phyloP scores from a whole-genome alignment of 2,329 filamentous ascomycete genomes.

The Scytalidium lignicola region DNA sequence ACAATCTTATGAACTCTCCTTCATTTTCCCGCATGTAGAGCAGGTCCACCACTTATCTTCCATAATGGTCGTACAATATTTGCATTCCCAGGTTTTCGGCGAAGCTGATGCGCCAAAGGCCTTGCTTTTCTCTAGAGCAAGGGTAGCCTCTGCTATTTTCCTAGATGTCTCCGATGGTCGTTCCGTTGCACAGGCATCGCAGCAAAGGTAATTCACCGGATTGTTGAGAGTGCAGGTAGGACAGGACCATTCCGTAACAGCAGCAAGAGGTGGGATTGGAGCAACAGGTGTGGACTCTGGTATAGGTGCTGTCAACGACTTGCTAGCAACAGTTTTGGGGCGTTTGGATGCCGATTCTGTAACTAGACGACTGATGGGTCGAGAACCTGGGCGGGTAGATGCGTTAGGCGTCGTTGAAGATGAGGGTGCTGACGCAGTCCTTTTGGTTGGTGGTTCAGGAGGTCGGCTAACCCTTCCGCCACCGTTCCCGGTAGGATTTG shows the following conservation, averaged over 20 bases:
- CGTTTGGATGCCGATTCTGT: slow-evolving; percentile 16
- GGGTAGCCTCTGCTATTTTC: slow-evolving; percentile 12
- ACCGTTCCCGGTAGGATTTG: slow-evolving; percentile 27
- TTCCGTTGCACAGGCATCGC: slow-evolving; percentile 51
- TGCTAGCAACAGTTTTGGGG: slow-evolving; percentile 10
- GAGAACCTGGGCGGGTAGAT: slow-evolving; percentile 9
- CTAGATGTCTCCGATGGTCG: slow-evolving; percentile 29
- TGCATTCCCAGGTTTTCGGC: slow-evolving; percentile 42
- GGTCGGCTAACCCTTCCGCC: slow-evolving; percentile 14
- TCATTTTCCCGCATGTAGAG: slow-evolving; percentile 48
- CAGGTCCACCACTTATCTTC: slow-evolving; percentile 54
- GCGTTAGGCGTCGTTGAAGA: neutral
- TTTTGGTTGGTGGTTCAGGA: slow-evolving; percentile 7
- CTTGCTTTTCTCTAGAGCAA: neutral
- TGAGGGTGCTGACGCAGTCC: slow-evolving; percentile 4
- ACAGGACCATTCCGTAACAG: slow-evolving; percentile 50
- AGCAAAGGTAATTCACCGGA: slow-evolving; percentile 42
- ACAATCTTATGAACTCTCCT: slow-evolving; percentile 36
- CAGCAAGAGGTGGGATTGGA: slow-evolving; percentile 5
- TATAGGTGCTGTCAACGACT: neutral
- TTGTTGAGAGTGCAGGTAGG: slow-evolving; percentile 53
- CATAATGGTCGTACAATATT: slow-evolving; percentile 45
- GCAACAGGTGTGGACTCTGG: neutral
- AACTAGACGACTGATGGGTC: slow-evolving; percentile 23
- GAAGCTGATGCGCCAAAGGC: neutral